phyloP scores from a whole-genome alignment of 1,139 yeast species.

The Magnusiomyces sp. region DNA sequence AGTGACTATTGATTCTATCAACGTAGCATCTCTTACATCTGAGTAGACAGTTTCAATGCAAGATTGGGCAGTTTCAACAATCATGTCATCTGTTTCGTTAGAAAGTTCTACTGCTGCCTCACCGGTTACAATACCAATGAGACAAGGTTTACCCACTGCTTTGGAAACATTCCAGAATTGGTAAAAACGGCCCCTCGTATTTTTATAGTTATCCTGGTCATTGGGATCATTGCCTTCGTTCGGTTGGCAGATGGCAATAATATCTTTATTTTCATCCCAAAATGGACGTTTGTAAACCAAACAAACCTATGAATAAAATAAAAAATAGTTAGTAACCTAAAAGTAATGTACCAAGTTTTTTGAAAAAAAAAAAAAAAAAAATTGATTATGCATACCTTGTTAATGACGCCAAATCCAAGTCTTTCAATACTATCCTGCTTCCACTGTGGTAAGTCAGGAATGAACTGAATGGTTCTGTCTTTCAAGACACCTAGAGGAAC shows the following conservation, averaged over 20 bases:
- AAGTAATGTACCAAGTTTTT: not conserved
- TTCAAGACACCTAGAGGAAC: conserved; percentile 38
- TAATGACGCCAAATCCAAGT: conserved; percentile 36
- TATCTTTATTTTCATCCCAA: conserved; percentile 34
- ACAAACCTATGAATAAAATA: conserved; percentile 22
- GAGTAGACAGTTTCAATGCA: conserved; percentile 29
- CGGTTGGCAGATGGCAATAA: conserved; percentile 30
- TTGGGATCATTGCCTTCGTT: conserved; percentile 15
- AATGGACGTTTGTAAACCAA: conserved; percentile 34
- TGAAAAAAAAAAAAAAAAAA: not conserved
- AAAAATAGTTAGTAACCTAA: not conserved
- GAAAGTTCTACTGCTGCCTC: conserved; percentile 32
- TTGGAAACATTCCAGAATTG: conserved; percentile 35
- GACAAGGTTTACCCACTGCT: conserved; percentile 32
- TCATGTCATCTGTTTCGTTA: conserved; percentile 28
- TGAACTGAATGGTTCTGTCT: conserved; percentile 33
- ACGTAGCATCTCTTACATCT: conserved; percentile 18
- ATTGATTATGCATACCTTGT: conserved; percentile 27
- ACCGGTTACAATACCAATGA: conserved; percentile 36
- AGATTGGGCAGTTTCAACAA: conserved; percentile 31
- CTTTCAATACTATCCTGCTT: conserved; percentile 35
- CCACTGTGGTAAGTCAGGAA: conserved; percentile 38
- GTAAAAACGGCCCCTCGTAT: conserved; percentile 33
- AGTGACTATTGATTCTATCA: conserved; percentile 36
- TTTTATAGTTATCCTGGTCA: conserved; percentile 22